phyloP scores from a whole-genome alignment of 495 filamentous ascomycete genomes.

The Tetracladium marchalianum region DNA sequence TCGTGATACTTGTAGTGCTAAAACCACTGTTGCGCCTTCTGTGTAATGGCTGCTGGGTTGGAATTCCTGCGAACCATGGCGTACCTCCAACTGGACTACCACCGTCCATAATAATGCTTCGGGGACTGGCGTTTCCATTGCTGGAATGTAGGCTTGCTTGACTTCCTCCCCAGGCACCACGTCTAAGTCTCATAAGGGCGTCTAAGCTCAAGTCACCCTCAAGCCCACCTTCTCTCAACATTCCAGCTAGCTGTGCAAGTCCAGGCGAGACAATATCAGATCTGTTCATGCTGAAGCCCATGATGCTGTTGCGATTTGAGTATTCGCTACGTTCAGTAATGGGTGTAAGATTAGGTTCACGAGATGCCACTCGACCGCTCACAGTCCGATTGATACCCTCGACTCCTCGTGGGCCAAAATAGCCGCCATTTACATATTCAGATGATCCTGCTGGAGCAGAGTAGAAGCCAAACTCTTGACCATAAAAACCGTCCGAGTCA shows the following conservation, averaged over 20 bases:
- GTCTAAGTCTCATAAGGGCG: slow-evolving; percentile 61
- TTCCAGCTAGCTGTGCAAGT: slow-evolving; percentile 60
- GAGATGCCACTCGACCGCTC: slow-evolving; percentile 60
- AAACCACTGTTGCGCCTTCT: slow-evolving; percentile 14
- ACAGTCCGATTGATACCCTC: slow-evolving; percentile 53
- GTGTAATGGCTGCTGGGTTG: background rate
- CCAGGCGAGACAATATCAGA: slow-evolving; percentile 40
- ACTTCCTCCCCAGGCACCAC: slow-evolving; percentile 72
- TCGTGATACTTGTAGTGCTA: background rate
- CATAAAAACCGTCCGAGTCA: slow-evolving; percentile 89
- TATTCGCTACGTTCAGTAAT: slow-evolving; percentile 96
- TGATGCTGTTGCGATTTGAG: slow-evolving; percentile 84
- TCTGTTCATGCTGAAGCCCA: slow-evolving; percentile 54
- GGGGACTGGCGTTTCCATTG: slow-evolving; percentile 42
- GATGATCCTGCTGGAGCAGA: slow-evolving; percentile 44
- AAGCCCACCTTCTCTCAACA: slow-evolving; percentile 38
- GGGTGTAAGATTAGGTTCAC: slow-evolving; percentile 87
- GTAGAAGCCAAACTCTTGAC: slow-evolving; percentile 97
- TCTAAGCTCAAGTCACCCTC: slow-evolving; percentile 61
- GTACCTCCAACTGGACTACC: slow-evolving; percentile 7
- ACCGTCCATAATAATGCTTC: slow-evolving; percentile 1
- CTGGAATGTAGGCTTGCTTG: slow-evolving; percentile 59
- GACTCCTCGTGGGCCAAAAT: slow-evolving; percentile 64
- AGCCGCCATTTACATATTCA: slow-evolving; percentile 74
- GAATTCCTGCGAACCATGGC: too few relatives aligned